Evolutionary conservation across 192 early-diverging fungal genomes (phyloP).

Genomic region (Physocladia obscura): DNA sequence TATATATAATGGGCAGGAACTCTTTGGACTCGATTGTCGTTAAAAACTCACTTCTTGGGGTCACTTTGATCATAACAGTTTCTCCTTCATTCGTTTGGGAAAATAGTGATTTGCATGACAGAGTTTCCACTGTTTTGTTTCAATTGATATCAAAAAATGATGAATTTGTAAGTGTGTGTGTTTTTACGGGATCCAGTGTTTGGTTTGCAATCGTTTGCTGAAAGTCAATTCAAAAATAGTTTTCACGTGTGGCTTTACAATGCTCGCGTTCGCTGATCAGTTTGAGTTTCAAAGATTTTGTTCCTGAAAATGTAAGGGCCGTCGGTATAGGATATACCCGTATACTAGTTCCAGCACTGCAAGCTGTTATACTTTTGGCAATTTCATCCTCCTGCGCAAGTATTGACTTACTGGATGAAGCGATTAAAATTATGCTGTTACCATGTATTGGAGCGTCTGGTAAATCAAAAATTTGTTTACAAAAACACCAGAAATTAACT

Average conservation of each 20-base stretch:
- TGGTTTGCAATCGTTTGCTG: no score
- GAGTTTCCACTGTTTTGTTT: not conserved
- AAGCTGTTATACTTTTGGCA: not conserved
- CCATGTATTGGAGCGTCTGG: conserved; percentile 18
- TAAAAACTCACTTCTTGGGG: conserved; percentile 39
- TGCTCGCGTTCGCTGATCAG: conserved; percentile 16
- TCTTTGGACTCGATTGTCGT: conserved; percentile 26
- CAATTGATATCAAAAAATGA: conserved; percentile 1
- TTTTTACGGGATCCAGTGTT: not conserved
- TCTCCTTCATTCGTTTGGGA: conserved; percentile 7
- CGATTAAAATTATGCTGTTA: conserved; percentile 7
- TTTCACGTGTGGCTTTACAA: conserved; percentile 21
- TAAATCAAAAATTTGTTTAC: not conserved
- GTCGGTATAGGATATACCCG: not conserved
- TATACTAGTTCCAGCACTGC: not conserved
- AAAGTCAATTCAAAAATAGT: not conserved
- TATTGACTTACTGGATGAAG: conserved; percentile 9
- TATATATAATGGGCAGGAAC: no score
- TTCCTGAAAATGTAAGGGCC: not conserved
- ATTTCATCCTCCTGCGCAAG: not conserved
- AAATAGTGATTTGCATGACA: not conserved
- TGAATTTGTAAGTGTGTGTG: conserved; percentile 1
- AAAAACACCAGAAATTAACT: not conserved
- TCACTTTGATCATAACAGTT: conserved; percentile 32
- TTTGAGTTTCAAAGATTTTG: conserved; percentile 6